Conservation (phyloP, 129 eudicot genomes). For the Helichrysum umbraculigerum region DNA sequence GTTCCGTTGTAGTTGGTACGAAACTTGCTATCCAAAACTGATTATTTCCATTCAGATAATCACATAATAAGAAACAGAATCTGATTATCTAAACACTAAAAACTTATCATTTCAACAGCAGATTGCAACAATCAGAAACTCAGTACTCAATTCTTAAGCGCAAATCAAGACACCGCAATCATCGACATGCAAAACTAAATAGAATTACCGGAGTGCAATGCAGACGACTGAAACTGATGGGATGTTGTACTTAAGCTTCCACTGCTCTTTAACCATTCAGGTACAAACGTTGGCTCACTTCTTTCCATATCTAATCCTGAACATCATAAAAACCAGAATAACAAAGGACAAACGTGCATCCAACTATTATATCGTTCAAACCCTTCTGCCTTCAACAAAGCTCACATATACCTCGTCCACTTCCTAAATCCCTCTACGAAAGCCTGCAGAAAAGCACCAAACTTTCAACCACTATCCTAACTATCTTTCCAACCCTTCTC, state of each 20-base stretch:
- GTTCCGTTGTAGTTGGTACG: not conserved
- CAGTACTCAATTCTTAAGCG: not conserved
- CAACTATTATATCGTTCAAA: conserved; percentile 3
- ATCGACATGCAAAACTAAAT: not conserved
- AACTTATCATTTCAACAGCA: not conserved
- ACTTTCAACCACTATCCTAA: conserved; percentile 30
- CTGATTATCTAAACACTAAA: not conserved
- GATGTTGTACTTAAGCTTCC: conserved; percentile 50
- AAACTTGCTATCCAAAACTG: not conserved
- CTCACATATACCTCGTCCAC: conserved; percentile 2
- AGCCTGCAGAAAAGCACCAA: not conserved
- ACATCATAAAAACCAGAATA: conserved; percentile 46
- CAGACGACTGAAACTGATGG: conserved; percentile 45
- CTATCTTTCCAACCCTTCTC: not conserved
- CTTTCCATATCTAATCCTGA: conserved; percentile 70
- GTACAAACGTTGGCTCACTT: conserved; percentile 92
- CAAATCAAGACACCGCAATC: not conserved
- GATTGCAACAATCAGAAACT: not conserved
- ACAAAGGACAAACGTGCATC: conserved; percentile 34
- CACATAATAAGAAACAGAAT: not conserved
- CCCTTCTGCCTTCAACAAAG: conserved; percentile 28
- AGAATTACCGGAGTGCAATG: conserved; percentile 57
- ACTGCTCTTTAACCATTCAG: conserved; percentile 84
- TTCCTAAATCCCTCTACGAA: not conserved
- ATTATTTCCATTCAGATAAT: not conserved